Conservation (phyloP, 176 grass and related monocot genomes). For the Zea luxurians region DNA sequence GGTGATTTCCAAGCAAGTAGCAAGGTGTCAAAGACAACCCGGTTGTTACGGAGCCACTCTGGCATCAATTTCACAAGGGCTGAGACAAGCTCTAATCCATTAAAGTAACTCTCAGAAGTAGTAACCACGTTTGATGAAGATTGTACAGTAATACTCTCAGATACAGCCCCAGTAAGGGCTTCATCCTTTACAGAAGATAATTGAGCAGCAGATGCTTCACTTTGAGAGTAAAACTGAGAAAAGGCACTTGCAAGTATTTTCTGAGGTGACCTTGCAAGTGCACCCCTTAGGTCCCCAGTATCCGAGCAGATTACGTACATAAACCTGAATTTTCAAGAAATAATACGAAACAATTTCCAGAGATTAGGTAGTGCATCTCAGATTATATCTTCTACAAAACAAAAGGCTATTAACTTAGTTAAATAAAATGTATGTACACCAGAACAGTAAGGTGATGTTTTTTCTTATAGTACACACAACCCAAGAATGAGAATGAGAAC, state of each 20-base stretch:
- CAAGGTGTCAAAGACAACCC: slow-evolving; percentile 80
- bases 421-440: neutral
- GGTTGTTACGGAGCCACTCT: slow-evolving; percentile 87
- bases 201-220: slow-evolving; percentile 57
- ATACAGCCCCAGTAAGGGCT: slow-evolving; percentile 48
- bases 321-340: slow-evolving; percentile 66
- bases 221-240: slow-evolving; percentile 66
- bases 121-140: slow-evolving; percentile 55
- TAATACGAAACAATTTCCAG: slow-evolving; percentile 16
- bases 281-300: slow-evolving; percentile 77
- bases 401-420: neutral
- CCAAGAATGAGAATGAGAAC: slow-evolving; percentile 5
- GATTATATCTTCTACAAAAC: neutral
- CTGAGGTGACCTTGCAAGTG: slow-evolving; percentile 86
- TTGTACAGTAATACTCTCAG: slow-evolving; percentile 56
- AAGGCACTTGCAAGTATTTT: slow-evolving; percentile 97
- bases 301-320: slow-evolving; percentile 99
- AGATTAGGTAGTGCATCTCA: neutral
- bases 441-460: neutral
- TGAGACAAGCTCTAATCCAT: slow-evolving; percentile 91
- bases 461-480: neutral
- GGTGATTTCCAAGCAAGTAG: slow-evolving; percentile 95
- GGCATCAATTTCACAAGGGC: slow-evolving; percentile 94
- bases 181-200: slow-evolving; percentile 68
- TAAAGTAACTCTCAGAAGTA: slow-evolving; percentile 82